A percentile compares a stretch with the other conserved stretches of the same genome.
Conservation (phyloP, 257 asterid species). For the Apocynum venetum region DNA sequence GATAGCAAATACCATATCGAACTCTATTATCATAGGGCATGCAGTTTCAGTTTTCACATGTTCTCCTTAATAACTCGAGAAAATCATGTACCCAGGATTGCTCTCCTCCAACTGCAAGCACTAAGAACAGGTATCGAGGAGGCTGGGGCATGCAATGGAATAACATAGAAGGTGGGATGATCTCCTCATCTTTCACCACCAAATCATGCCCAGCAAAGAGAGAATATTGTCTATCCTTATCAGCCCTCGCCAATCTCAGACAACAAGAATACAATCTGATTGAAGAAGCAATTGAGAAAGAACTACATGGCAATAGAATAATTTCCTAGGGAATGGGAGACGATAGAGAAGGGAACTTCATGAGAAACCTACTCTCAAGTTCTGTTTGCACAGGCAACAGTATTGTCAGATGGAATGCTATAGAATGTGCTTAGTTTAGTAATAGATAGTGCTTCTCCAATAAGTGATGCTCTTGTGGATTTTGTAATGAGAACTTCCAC, state of each 20-base stretch:
- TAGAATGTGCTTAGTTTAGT: slow-evolving; percentile 69
- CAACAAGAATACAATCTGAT: background rate
- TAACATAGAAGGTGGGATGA: background rate
- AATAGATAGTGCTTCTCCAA: slow-evolving; percentile 70
- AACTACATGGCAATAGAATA: background rate
- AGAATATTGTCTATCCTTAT: background rate
- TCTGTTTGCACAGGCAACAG: slow-evolving; percentile 39
- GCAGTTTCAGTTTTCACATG: background rate
- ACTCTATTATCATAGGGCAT: background rate
- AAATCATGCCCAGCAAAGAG: slow-evolving; percentile 1
- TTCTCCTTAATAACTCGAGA: background rate
- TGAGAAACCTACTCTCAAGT: slow-evolving; percentile 22
- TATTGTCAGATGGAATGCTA: slow-evolving; percentile 35
- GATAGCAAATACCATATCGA: background rate
- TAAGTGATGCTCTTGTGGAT: slow-evolving; percentile 75
- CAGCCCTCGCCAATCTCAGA: background rate
- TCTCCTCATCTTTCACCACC: slow-evolving; percentile 6
- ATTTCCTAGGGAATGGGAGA: background rate
- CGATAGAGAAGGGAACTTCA: slow-evolving; percentile 5
- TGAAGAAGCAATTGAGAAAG: background rate
- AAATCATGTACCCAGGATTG: background rate
- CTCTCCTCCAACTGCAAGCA: background rate
- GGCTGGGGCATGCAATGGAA: background rate
- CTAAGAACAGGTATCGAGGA: background rate
- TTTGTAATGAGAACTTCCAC: slow-evolving; percentile 68